Evolutionary conservation across 2,329 filamentous ascomycete species (phyloP), one percentile per base, ranked within the genome.

Genomic region (Colletotrichum magnum): DNA sequence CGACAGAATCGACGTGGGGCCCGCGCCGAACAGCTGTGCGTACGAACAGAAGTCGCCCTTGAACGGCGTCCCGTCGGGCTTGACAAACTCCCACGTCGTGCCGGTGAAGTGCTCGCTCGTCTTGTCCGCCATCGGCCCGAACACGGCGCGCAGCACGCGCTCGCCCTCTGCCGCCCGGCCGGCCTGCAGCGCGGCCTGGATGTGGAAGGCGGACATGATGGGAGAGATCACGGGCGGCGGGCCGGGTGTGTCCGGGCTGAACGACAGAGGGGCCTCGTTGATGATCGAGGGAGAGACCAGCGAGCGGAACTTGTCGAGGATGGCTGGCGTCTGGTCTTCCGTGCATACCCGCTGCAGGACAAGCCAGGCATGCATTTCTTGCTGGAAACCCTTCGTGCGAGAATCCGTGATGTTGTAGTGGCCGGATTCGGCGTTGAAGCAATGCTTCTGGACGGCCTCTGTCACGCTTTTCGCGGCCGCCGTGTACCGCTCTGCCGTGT

Each of bases 291-390:
- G 18, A 16, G 18, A 12, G 21, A 52, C 21, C 3, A 62, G 50
- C 4, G 24, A 62, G 6, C 26, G 3, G 59, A 54, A 54, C n/a
- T 54, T 54, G 12, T 62, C 59, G 36, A 61, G 59, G 9, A 47
- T 43, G 39, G 18, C 18, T 5, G 58, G 21, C 1, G 32, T 47
- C 21, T 62, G 50, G 9, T 43, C 3, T n/a, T 28, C 16, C 32
- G 16, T 24, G n/a, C 59, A 54, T 6, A 62, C 36, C 15, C 47
- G 15, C 16, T 62, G 24, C 1, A 54, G 36, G 36, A 62, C 47
- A 13, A 62, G 48, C 50, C 59, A 53, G n/a, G 59, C 59, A 21
- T 62, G 59, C 59, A 53, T 54, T 16, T 54, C 59, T 36, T 62
- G 58, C 48, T 62, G 48, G 48, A 52, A 53, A 2, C 50, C 58